Evolutionary conservation across 2,329 filamentous ascomycete genomes (phyloP), one percentile per base, ranked within the genome.

Genomic region (Alternaria solani): DNA sequence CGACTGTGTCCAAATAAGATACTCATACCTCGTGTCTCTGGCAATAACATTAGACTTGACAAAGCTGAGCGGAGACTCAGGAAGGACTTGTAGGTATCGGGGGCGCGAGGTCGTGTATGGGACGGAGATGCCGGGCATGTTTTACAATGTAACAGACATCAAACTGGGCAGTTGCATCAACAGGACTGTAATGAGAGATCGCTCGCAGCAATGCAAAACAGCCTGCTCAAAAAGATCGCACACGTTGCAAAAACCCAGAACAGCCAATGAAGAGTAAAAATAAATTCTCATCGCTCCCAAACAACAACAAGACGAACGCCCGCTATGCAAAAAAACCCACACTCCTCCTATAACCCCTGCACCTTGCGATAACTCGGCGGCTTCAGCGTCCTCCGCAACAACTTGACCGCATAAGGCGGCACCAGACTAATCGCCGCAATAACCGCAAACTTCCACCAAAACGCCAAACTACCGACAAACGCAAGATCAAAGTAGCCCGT

Each of bases 361-460:
- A 99, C 94, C 83, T 99, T 99, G 73, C 95, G 86, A 81, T 97
- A 98, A 74, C 91, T 96, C 20, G 94, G 94, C 63, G 95, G 95
- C 80, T 91, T 94, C 84, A 96, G 89, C 62, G 89, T 93, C 74
- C 93, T 86, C 71, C 91, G 86, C 66, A 97, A 91, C 62, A 96
- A 79, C 82, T 98, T 98, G 20, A 87, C 93, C 52, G 88, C 90
- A 81, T 94, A 97, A 2, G 94, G 92, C 18, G 95, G 95, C 48
- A 96, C 86, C 57, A 98, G 80, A 42, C 91, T 92, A 44, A 97
- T 88, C 7, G 91, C 89, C 41, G 86, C 86, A 55, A 98, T 93
- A 36, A 91, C 93, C 7, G 86, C 82, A 34, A 96, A 91, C 55
- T 93, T 89, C 95, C 95, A 99, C 63, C 93, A 82, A 80, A 97